Conservation (phyloP, 805 yeast genomes). For the Yamadazyma kitorensis region DNA sequence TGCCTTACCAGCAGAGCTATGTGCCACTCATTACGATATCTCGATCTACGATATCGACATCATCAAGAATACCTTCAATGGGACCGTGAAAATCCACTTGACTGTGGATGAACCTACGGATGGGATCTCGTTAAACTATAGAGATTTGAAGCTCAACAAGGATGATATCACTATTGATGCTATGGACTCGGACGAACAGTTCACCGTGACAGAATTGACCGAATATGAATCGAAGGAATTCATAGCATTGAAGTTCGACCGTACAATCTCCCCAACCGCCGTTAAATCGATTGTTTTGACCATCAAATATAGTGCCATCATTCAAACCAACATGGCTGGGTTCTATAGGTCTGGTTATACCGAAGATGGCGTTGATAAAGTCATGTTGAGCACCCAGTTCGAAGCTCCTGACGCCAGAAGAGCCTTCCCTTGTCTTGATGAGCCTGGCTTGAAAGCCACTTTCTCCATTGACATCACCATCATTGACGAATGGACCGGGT, state of each 20-base stretch:
- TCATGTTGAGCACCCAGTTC: constrained; percentile 52
- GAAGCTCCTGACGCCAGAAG: constrained; percentile 60
- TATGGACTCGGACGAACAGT: constrained; percentile 3
- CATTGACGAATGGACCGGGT: constrained; percentile 31
- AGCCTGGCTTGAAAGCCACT: constrained; percentile 55
- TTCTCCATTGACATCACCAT: constrained; percentile 45
- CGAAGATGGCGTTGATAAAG: constrained; percentile 34
- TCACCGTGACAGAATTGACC: constrained; percentile 5
- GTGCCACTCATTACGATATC: constrained; percentile 73
- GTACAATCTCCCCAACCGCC: constrained; percentile 21
- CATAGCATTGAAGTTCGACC: constrained; percentile 55
- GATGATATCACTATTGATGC: constrained; percentile 16
- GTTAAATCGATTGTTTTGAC: constrained; percentile 21
- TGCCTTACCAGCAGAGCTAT: constrained; percentile 61
- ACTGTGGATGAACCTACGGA: constrained; percentile 40
- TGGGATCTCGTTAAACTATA: constrained; percentile 47
- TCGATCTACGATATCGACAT: constrained; percentile 59
- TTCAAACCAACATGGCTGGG: constrained; percentile 57
- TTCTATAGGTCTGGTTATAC: constrained; percentile 48
- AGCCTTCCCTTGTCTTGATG: constrained; percentile 59
- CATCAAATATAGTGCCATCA: constrained; percentile 39
- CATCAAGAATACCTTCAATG: constrained; percentile 43
- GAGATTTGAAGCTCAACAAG: constrained; percentile 34
- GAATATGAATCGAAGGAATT: constrained; percentile 57
- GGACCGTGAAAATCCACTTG: constrained; percentile 47